Base-by-base conservation (phyloP, 345 rosid species). In the Excoecaria agallocha region DNA sequence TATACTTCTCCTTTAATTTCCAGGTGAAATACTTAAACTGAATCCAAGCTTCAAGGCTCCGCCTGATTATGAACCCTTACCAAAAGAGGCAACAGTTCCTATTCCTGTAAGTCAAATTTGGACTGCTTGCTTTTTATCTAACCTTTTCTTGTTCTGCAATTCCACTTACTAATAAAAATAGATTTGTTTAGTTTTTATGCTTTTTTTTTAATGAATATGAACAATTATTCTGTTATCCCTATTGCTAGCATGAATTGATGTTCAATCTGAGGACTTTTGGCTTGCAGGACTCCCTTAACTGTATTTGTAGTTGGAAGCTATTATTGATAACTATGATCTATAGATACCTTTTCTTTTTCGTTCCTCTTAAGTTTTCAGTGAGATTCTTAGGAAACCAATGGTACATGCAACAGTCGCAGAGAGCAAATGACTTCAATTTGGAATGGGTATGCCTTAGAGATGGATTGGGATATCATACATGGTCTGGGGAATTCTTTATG, bases 1-100 rank as follows among this genome's bases (percentile, higher is more conserved):
- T 39, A 41, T 54, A 43, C 10, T 43, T 30, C 39, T 80, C 58
- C 24, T 72, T 66, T 82, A 22, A 19, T 59, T 68, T 85, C 20
- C 83, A 95, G 99, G 98, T 75, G 94, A 93, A 83, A 93, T 95
- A 69, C 82, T 93, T 56, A 85, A 84, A 79, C 72, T 95, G 76
- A 93, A 93, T 85, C 91, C 96, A 17, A 87, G 89, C 74, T 95
- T 85, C 86, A 95, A 90, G 86, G 85, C 86, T 49, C 97, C 98
- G 43, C 83, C 87, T 50, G 93, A 90, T 81, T 95, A 95, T 79
- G 88, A 87, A 75, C 98, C 96, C 41, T 79, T 89, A 85, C 75
- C 88, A 77, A 95, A 90, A 80, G 97, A 90, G 83, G 91, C 93
- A 55, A 83, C 71, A 69, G 87, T 95, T 76, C 87, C 90, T 8